These are phyloP conservation scores for Ganoderma lucidum DNA, from an alignment of 1,284 basidiomycete species.

Conservation along the genomic window DNA sequence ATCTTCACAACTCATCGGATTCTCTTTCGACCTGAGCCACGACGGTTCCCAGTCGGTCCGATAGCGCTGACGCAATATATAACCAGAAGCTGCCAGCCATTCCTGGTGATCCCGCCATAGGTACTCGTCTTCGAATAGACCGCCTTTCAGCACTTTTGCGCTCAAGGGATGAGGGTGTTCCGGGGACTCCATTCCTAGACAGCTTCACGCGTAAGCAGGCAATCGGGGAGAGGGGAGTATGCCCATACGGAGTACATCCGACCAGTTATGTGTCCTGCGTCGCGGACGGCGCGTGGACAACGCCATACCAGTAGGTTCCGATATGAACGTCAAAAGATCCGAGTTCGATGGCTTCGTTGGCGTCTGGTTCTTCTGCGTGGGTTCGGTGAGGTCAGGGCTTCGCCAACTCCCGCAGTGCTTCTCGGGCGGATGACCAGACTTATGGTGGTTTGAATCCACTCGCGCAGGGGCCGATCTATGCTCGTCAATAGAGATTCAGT, in stretches of 20 bases:
- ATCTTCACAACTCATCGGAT: neutral
- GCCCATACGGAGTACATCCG: neutral
- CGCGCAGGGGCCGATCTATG: neutral
- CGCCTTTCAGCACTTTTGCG: neutral
- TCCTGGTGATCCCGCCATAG: constrained; percentile 20
- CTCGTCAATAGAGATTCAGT: neutral
- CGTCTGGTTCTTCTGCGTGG: neutral
- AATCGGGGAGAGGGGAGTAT: neutral
- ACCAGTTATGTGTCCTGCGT: neutral
- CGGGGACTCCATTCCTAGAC: neutral
- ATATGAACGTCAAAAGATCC: neutral
- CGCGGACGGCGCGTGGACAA: neutral
- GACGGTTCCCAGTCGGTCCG: constrained; percentile 27
- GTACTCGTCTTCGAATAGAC: constrained; percentile 9
- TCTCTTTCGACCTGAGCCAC: constrained; percentile 16
- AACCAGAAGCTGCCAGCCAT: constrained; percentile 27
- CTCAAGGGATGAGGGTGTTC: neutral
- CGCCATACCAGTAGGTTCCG: neutral
- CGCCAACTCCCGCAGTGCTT: neutral
- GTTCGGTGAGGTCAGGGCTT: neutral
- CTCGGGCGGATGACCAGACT: neutral
- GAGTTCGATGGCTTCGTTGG: neutral
- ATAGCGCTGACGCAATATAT: constrained; percentile 30
- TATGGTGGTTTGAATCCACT: neutral
- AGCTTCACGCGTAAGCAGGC: neutral